phyloP scores from a whole-genome alignment of 306 rosid genomes.

The Coriaria nepalensis region DNA sequence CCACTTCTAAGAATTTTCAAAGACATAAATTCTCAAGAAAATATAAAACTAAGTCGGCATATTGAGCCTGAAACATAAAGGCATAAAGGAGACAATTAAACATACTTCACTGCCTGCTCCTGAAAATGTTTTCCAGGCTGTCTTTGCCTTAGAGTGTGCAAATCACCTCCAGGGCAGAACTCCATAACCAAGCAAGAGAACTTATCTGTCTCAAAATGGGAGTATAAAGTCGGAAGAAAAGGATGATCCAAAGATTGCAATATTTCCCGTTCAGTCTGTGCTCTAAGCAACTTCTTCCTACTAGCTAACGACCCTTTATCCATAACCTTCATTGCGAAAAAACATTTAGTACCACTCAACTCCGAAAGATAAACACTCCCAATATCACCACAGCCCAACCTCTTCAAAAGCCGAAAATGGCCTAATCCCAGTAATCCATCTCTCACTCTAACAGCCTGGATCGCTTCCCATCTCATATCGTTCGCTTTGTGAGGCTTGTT shows the following conservation, averaged over 20 bases:
- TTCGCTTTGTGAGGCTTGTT: constrained; percentile 97
- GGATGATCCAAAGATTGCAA: constrained; percentile 94
- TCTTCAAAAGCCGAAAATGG: constrained; percentile 82
- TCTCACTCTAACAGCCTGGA: constrained; percentile 71
- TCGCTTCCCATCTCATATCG: constrained; percentile 98
- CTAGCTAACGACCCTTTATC: constrained; percentile 91
- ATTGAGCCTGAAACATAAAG: not conserved
- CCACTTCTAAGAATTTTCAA: no score
- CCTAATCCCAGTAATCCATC: constrained; percentile 75
- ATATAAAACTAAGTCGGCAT: not conserved
- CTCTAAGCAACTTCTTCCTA: constrained; percentile 92
- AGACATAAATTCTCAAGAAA: no score
- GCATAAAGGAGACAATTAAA: constrained; percentile 15
- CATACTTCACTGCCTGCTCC: constrained; percentile 99
- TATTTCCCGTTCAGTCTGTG: constrained; percentile 95
- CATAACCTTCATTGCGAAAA: constrained; percentile 98
- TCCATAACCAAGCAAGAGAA: constrained; percentile 99
- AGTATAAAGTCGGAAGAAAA: constrained; percentile 86
- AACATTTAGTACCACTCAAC: constrained; percentile 88
- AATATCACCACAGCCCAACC: constrained; percentile 98
- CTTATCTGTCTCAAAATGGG: constrained; percentile 95
- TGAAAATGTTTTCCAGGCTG: constrained; percentile 96
- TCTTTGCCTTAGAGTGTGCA: constrained; percentile 92
- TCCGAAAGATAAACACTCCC: constrained; percentile 96
- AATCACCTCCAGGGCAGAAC: constrained; percentile 98